Evolutionary conservation across 768 basidiomycete genomes (phyloP), one percentile per base, ranked within the genome.

Genomic region (Boletales sp.): DNA sequence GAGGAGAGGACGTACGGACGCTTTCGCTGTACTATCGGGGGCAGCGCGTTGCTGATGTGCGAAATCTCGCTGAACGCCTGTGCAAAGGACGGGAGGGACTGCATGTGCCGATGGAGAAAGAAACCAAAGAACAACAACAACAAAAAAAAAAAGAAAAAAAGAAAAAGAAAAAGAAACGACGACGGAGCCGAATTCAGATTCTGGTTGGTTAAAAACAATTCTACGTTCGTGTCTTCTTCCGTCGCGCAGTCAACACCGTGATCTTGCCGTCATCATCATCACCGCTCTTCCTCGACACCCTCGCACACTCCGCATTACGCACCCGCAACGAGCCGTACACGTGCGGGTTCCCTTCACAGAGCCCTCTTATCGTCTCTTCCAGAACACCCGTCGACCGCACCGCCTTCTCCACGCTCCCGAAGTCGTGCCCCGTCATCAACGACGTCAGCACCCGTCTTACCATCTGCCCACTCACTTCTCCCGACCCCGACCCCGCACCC

Each of bases 71-170:
- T 72, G 47, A 90, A 90, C 0, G 88, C 80, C 70, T 86, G 83
- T 2, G 84, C 82, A 67, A 90, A 90, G 38, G 88, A 86, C 36
- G 88, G 88, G 35, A 90, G 80, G 10, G 86, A 83, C 65, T 83
- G 84, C 53, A 73, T 69, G 53, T 54, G 77, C 73, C 76, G 31
- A 32, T 13, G 31, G 31, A 32, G 13, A 13, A 32, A 32, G 31
- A n/a, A n/a, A n/a, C n/a, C n/a, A n/a, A n/a, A n/a, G 21, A 21
- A 21, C 21, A 21, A 21, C 21, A 21, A 21, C 21, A 21, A 2
- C 21, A 21, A 4, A 21, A 21, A 21, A 21, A 21, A 21, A 21
- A 21, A 21, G 2, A 54, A 21, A 35, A 21, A 54, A 41, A 46
- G 42, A 37, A 45, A 37, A 42, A 29, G 47, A 40, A 39, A 48